Evolutionary conservation across 2,329 filamentous ascomycete species (phyloP).

Genomic region (Stagonosporopsis chrysanthemi): DNA sequence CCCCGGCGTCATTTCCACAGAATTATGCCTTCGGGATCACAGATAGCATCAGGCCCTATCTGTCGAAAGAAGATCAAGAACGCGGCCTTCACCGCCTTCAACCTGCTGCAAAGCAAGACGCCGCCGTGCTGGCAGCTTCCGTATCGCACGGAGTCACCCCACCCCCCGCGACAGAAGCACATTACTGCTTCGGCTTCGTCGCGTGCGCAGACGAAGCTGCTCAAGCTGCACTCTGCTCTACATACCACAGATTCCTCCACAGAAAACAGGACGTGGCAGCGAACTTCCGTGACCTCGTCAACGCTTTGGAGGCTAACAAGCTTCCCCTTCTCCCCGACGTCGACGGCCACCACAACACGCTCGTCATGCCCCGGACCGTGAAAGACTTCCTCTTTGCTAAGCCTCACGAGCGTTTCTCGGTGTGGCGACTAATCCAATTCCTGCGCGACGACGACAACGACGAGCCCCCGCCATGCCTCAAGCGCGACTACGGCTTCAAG

Average conservation of each 20-base stretch:
- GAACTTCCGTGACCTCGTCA: constrained; percentile 19
- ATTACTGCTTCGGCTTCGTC: constrained; percentile 30
- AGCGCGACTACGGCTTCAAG: constrained; percentile 32
- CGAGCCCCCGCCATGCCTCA: constrained; percentile 17
- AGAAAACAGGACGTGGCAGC: not conserved
- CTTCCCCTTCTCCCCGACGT: constrained; percentile 22
- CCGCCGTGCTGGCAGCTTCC: not conserved
- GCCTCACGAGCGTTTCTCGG: constrained; percentile 8
- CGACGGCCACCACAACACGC: constrained; percentile 2
- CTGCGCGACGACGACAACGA: not conserved
- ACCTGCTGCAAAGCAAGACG: constrained; percentile 13
- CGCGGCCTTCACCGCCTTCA: not conserved
- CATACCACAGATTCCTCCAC: constrained; percentile 21
- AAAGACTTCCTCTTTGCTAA: constrained; percentile 18
- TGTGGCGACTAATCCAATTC: constrained; percentile 32
- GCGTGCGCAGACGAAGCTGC: constrained; percentile 14
- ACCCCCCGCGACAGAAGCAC: not conserved
- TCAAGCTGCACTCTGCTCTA: constrained; percentile 9
- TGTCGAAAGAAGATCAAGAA: not conserved
- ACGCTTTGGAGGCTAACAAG: constrained; percentile 10
- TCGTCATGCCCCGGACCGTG: not conserved
- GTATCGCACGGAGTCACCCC: constrained; percentile 1
- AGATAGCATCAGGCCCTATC: constrained; percentile 1
- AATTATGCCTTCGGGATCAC: not conserved
- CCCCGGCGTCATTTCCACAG: not conserved